phyloP scores from a whole-genome alignment of 257 asterid genomes.

The Phtheirospermum japonicum region DNA sequence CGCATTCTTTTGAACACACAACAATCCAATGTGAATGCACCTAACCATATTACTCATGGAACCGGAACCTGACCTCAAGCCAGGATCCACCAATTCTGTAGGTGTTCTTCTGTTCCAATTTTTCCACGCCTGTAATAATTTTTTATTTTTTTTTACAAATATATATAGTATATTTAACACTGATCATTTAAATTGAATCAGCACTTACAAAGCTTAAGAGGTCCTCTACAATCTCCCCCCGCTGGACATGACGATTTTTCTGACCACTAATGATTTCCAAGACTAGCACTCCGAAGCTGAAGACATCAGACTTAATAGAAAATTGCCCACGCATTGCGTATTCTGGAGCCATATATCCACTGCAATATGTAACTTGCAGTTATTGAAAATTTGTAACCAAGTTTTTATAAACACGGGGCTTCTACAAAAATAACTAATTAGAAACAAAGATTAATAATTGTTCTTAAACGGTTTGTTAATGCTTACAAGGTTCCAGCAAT shows the following conservation, averaged over 20 bases:
- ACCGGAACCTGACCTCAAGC: not conserved
- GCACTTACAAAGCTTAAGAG: constrained; percentile 39
- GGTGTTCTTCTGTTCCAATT: not conserved
- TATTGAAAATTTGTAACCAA: too few species aligned
- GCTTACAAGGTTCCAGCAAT: constrained; percentile 59
- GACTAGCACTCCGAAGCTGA: constrained; percentile 48
- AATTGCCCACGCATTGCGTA: constrained; percentile 37
- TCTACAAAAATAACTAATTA: too few species aligned
- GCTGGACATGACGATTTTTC: constrained; percentile 21
- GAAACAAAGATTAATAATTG: too few species aligned
- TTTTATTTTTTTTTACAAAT: not conserved
- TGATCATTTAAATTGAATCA: not conserved
- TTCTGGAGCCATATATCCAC: constrained; percentile 57
- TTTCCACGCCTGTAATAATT: not conserved
- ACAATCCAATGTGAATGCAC: constrained; percentile 34
- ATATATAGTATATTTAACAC: not conserved
- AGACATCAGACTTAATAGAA: constrained; percentile 49
- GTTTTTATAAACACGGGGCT: too few species aligned
- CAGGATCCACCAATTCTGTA: not conserved
- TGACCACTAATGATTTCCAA: constrained; percentile 45
- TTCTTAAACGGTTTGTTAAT: not conserved
- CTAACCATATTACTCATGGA: constrained; percentile 20
- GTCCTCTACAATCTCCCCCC: constrained; percentile 27
- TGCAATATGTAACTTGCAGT: constrained; percentile 1
- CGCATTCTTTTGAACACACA: constrained; percentile 35